Base-by-base conservation (phyloP, 176 grass and related monocot species). In the Oryza longistaminata region DNA sequence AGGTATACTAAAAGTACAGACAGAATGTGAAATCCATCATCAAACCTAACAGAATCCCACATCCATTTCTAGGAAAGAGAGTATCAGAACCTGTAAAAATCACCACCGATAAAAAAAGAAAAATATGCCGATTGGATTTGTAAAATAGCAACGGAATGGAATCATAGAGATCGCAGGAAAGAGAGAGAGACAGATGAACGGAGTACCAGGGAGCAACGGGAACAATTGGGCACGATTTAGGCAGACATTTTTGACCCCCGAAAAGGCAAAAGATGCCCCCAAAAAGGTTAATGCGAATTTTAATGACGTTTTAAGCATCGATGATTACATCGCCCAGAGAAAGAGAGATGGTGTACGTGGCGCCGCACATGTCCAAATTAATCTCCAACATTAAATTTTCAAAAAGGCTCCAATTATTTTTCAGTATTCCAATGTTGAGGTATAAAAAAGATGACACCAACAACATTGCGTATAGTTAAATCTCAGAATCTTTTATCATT, bases 201-300 rank as follows among this genome's bases (percentile, higher is more conserved):
- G 29, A 9, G 58, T 11, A 3, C 21, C 21, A 9, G 13, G 27
- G 43, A 35, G 24, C 3, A 12, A 27, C 15, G 34, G 37, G 70
- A 21, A 65, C 49, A 83, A 74, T 14, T 0, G 12, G 45, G 27
- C 60, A 76, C 26, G 27, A 9, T 19, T 21, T 39, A 31, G 33
- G 74, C 66, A 62, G 83, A n/a, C 83, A 85, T 78, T 78, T 85
- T 85, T 78, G 66, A 85, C 83, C 19, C 9, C 9, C 7, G 22
- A n/a, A 69, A 82, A 68, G 5, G 14, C 13, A 39, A 43, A 53
- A 43, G 68, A 35, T n/a, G 34, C 33, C 29, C 29, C 69, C 31
- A 15, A 65, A 1, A 88, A 58, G 61, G 68, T 4, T 60, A 37
- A 34, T 71, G n/a, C 7, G 22, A 12, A 14, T 70, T 43, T 39